Conservation (phyloP, 169 alveolate species). For the Babesia divergens region DNA sequence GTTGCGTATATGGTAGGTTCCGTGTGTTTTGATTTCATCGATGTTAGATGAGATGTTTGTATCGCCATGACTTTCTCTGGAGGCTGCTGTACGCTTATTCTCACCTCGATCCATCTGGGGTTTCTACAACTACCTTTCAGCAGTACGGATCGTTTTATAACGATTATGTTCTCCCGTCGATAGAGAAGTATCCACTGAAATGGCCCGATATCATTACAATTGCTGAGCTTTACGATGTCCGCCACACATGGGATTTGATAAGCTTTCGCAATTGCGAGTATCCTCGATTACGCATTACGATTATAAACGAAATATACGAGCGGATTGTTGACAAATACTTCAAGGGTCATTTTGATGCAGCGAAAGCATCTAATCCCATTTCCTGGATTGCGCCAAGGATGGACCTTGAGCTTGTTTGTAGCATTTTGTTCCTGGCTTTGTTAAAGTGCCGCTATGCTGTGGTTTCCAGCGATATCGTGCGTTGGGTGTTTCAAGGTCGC, state of each 20-base stretch:
- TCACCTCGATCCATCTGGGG: slow-evolving; percentile 1
- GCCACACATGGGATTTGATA: not conserved
- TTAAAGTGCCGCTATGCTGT: slow-evolving; percentile 47
- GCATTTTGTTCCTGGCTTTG: slow-evolving; percentile 7
- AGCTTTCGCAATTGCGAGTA: not conserved
- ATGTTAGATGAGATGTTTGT: slow-evolving; percentile 17
- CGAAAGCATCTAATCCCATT: not conserved
- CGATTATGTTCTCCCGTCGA: not conserved
- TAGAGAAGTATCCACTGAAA: slow-evolving; percentile 4
- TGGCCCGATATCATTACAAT: not conserved
- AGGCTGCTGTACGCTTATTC: slow-evolving; percentile 16
- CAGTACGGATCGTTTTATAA: not conserved
- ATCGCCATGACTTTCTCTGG: slow-evolving; percentile 48
- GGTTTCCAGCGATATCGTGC: slow-evolving; percentile 26
- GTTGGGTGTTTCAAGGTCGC: slow-evolving; percentile 53
- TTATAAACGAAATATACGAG: slow-evolving; percentile 3
- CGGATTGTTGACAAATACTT: not conserved
- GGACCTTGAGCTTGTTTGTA: slow-evolving; percentile 36
- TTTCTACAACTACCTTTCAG: not conserved
- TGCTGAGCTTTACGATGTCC: not conserved
- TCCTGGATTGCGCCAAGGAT: slow-evolving; percentile 46
- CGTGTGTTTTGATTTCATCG: not conserved
- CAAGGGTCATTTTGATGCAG: not conserved
- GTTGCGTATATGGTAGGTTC: slow-evolving; percentile 15
- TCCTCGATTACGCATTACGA: not conserved